Evolutionary conservation across 2,329 filamentous ascomycete genomes (phyloP), one percentile per base, ranked within the genome.

Genomic region (Colletotrichum sp.): DNA sequence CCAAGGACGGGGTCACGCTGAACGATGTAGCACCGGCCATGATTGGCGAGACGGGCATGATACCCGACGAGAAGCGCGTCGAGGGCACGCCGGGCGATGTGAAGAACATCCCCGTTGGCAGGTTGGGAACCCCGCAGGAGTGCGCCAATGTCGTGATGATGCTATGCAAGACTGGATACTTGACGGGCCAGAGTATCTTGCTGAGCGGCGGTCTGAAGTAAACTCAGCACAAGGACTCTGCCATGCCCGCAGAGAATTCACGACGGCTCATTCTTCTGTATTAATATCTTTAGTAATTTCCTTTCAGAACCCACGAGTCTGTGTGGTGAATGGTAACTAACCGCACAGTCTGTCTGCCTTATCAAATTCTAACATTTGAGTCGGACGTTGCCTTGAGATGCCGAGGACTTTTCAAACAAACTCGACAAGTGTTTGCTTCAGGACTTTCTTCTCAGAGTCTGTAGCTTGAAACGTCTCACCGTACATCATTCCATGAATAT

Each of bases 11-110:
- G 36, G 92, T 94, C 78, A 92, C 91, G 16, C 91, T 93, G 72
- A 93, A 94, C 75, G 92, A 93, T 77, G 90, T 94, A n/a, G 91
- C 91, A 5, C 92, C 92, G 1, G 92, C 92, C 4, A 93, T 94
- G 91, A 93, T 94, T 77, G 92, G 91, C 6, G 89, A 90, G 26
- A 92, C 90, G 4, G 90, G 90, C 2, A 91, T 93, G 91, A 91
- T 93, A 57, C 90, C 90, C 3, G 87, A 90, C 75, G 89, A 89
- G 55, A 88, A 90, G 77, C 81, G 81, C 16, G 83, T 89, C 18
- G 83, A 84, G 78, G 88, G 89, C 24, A 90, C 90, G 68, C 88
- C 91, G 1, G 91, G 91, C 0, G 89, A 92, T 78, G 90, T 91
- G 28, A 89, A 86, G 77, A 89, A 89, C 32, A 93, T 93, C 59